Evolutionary conservation across 768 basidiomycete genomes (phyloP).

Genomic region (Phlegmacium glaucopus): DNA sequence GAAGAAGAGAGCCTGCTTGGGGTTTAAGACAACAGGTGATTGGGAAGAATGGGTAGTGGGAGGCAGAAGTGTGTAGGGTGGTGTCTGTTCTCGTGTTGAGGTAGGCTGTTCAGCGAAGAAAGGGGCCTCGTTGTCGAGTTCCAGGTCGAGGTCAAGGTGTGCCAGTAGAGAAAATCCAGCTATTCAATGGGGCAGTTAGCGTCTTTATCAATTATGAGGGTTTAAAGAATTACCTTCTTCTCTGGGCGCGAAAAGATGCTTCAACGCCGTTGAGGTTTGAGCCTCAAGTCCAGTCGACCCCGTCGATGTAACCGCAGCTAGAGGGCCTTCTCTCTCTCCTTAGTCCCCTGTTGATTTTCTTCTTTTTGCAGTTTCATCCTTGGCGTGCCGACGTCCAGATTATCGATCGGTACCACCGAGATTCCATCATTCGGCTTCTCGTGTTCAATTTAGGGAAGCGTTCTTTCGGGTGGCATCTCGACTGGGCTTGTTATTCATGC

Average conservation of each 20-base stretch:
- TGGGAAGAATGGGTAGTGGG: conserved; percentile 19
- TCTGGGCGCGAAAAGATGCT: conserved; percentile 70
- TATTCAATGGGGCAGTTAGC: conserved; percentile 18
- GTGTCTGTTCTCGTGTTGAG: conserved; percentile 4
- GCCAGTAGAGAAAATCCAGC: conserved; percentile 74
- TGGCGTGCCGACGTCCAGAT: conserved; percentile 3
- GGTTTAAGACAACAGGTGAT: conserved; percentile 40
- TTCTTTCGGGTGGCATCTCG: conserved; percentile 66
- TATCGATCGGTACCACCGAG: conserved; percentile 31
- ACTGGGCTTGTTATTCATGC: conserved; percentile 65
- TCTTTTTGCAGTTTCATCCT: conserved; percentile 10
- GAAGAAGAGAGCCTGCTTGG: conserved; percentile 62
- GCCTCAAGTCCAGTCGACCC: conserved; percentile 2
- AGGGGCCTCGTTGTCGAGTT: conserved; percentile 58
- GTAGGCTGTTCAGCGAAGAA: conserved; percentile 17
- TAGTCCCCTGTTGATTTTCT: conserved; percentile 10
- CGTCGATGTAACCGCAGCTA: too few relatives aligned
- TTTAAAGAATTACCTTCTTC: conserved; percentile 49
- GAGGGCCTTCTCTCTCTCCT: conserved; percentile 2
- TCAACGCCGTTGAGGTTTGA: conserved; percentile 39
- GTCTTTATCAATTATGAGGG: background rate
- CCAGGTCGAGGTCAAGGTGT: conserved; percentile 71
- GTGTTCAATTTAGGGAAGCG: conserved; percentile 40
- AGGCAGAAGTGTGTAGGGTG: conserved; percentile 6
- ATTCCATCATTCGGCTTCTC: conserved; percentile 25